Evolutionary conservation across 1,139 yeast species (phyloP), one percentile per base, ranked within the genome.

Genomic region (Scheffersomyces illinoinensis): DNA sequence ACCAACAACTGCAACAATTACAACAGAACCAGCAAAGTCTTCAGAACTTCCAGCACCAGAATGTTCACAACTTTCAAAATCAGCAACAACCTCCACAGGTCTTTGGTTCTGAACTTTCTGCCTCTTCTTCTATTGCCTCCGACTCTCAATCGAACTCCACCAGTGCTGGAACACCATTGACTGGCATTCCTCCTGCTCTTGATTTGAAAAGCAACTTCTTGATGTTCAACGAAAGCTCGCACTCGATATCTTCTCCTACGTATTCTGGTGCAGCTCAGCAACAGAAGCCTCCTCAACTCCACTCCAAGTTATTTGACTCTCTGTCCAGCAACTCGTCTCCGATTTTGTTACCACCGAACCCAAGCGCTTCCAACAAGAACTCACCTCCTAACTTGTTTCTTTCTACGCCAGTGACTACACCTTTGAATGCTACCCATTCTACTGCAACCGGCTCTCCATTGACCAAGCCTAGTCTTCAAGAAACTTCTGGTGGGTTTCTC

Each of bases 341-440:
- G 23, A 64, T 66, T 50, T 60, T 66, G 58, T 58, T 62, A 43
- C 66, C 66, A 52, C 62, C 69, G 20, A 58, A 57, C 52, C 58
- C 61, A 54, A 54, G 53, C 17, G 55, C 65, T 3, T 59, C 67
- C 47, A 60, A 59, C 49, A 69, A 63, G 49, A 62, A 59, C 58
- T 70, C 76, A n/a, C 76, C 76, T 8, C 74, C 75, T 18, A 72
- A 67, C 55, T 66, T 72, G 60, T 68, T 71, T 54, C 65, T 71
- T 56, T 62, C 66, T 49, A 67, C 66, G 5, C 59, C 64, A 12
- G 63, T 61, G 18, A 57, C 66, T 23, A 57, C 63, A 18, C 52
- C 62, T 17, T 58, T 59, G 52, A 59, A 55, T 53, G 49, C 60
- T 21, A 50, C 48, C 3, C 52, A 50, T 20, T 23, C 56, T 43